phyloP scores from a whole-genome alignment of 305 asterid genomes.

The Withania somnifera region DNA sequence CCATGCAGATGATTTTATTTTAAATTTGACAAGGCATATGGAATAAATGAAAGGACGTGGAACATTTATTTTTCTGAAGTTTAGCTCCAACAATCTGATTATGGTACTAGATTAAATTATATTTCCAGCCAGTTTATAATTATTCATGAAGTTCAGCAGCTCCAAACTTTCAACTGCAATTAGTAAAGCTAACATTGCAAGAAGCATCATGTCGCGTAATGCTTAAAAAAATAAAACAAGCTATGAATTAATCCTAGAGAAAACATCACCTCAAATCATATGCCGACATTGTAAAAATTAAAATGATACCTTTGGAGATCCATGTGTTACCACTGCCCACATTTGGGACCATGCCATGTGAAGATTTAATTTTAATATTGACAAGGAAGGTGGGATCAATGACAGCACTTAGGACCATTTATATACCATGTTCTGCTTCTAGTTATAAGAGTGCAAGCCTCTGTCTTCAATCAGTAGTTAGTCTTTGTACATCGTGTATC shows the following conservation, averaged over 20 bases:
- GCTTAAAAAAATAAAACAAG: neutral
- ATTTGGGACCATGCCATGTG: neutral
- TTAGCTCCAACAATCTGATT: neutral
- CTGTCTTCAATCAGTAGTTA: neutral
- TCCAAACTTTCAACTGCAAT: neutral
- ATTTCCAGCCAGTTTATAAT: neutral
- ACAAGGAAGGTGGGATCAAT: neutral
- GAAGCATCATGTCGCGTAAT: neutral
- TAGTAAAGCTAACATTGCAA: neutral
- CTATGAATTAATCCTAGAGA: too few relatives aligned
- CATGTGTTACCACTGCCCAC: neutral
- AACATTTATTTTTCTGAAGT: neutral
- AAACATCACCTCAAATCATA: too few relatives aligned
- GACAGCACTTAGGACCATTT: neutral
- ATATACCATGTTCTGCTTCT: neutral
- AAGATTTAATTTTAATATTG: neutral
- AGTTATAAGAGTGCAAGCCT: neutral
- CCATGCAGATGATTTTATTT: neutral
- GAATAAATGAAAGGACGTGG: neutral
- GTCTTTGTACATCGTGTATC: neutral
- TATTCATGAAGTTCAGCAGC: neutral
- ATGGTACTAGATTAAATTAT: neutral
- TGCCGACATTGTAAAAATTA: neutral
- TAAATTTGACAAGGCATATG: neutral
- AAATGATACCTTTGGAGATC: neutral